These are phyloP conservation scores for Solanum ossicruentum DNA, from an alignment of 257 asterid genomes.

Conservation along the genomic window DNA sequence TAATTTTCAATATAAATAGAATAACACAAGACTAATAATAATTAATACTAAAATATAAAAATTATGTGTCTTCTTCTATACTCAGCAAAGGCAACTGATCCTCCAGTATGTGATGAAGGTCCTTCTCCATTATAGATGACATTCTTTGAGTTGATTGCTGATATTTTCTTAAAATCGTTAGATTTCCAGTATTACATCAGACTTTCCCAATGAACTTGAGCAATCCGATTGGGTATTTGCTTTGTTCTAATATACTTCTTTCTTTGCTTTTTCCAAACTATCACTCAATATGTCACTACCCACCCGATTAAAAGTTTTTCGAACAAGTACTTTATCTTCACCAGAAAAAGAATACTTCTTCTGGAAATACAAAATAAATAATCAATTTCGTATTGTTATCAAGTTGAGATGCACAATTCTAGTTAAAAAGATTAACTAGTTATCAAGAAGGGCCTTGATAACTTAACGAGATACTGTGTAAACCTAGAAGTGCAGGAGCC, in stretches of 20 bases:
- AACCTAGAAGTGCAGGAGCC: too few species aligned
- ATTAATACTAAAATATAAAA: not conserved
- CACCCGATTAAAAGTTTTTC: too few species aligned
- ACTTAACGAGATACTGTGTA: too few species aligned
- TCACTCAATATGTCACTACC: not conserved
- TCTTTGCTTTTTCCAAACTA: not conserved
- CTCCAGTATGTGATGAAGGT: not conserved
- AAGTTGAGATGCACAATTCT: not conserved
- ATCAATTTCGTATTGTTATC: too few species aligned
- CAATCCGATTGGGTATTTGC: not conserved
- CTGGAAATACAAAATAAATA: not conserved
- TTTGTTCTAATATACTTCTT: not conserved
- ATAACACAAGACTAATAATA: too few species aligned
- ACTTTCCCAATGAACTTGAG: not conserved
- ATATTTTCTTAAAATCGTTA: not conserved
- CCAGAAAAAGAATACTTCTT: not conserved
- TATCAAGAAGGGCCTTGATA: not conserved
- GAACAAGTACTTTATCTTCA: not conserved
- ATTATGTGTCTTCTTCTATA: not conserved
- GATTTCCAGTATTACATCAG: too few species aligned
- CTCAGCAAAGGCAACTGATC: too few species aligned
- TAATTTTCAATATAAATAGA: too few species aligned
- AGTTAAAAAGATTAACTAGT: not conserved
- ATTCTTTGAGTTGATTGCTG: not conserved
- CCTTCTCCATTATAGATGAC: not conserved